A percentile compares a stretch with the other conserved stretches of the same genome.
These are phyloP conservation scores for Mucor velutinosus DNA, from an alignment of 371 early-diverging fungal species.

Conservation along the genomic window DNA sequence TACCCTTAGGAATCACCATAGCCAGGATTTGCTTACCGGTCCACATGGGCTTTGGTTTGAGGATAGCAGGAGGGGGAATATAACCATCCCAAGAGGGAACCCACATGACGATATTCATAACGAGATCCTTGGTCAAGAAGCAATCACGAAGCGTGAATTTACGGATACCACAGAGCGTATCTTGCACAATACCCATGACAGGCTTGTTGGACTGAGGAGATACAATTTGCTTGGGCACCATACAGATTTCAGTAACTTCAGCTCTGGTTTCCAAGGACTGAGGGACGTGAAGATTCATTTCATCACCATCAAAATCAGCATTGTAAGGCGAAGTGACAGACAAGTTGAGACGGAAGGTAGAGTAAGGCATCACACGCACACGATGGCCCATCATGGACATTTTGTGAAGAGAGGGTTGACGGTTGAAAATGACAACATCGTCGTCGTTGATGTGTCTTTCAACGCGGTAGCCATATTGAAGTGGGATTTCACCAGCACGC, in stretches of 20 bases:
- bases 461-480: constrained; percentile 95
- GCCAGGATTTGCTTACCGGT: constrained; percentile 98
- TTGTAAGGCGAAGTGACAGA: constrained; percentile 99
- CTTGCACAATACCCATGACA: constrained; percentile 99
- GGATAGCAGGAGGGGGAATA: constrained; percentile 92
- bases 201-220: constrained; percentile 99
- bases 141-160: constrained; percentile 97
- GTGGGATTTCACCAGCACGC: constrained; percentile 85
- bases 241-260: constrained; percentile 95
- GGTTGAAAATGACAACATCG: constrained; percentile 99
- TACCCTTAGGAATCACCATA: constrained; percentile 92
- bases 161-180: constrained; percentile 96
- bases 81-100: constrained; percentile 95
- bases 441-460: constrained; percentile 98
- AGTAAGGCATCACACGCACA: constrained; percentile 98
- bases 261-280: constrained; percentile 96
- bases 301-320: constrained; percentile 99
- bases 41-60: constrained; percentile 97
- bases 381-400: constrained; percentile 99
- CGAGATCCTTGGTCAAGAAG: constrained; percentile 88
- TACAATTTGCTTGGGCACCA: constrained; percentile 98
- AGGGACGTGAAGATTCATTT: constrained; percentile 99
- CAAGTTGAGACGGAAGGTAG: constrained; percentile 98
- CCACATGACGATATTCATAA: constrained; percentile 97
- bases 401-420: constrained; percentile 99